Base-by-base conservation (phyloP, 164 flowering plant genomes). In the Tetrastigma voinierianum region DNA sequence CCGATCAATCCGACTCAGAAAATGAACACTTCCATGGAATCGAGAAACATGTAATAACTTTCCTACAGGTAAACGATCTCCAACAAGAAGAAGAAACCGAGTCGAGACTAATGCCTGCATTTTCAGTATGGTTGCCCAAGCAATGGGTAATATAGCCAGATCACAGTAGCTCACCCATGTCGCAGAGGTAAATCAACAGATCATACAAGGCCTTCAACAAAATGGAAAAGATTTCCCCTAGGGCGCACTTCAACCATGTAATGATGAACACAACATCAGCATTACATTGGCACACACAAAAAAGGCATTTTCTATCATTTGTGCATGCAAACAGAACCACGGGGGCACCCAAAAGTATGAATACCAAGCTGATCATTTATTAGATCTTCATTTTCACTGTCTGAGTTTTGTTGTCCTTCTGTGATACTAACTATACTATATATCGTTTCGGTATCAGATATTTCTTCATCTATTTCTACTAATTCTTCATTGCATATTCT, bases 31-130 rank as follows among this genome's bases (percentile, higher is more conserved):
- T 1, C 70, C 72, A 46, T 68, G 78, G 16, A 79, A 61, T 56
- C 70, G 72, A 19, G 76, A 71, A 61, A 77, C 58, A 59, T 62
- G 46, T 5, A 70, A 61, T 9, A 82, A 61, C 72, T 71, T 86
- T 21, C 65, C 65, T 6, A 68, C 68, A 0, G 86, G 79, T 56
- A 76, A 62, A 17, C 82, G 76, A 56, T 77, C 84, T 51, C 93
- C 85, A 61, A 74, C 74, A 57, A 72, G 81, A 13, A 85, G 64
- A n/a, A 85, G 83, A 55, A 85, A 65, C 67, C 91, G 76, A 1
- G 84, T 66, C 40, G 91, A 74, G 12, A 65, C 68, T 61, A 84
- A 54, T 19, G 76, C 73, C 9, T 78, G 61, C 97, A 91, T 88
- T 61, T 52, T 64, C 18, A 12, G 43, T 51, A 8, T 53, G 10